Base-by-base conservation (phyloP, 306 rosid species). In the Arachis hypogaea region DNA sequence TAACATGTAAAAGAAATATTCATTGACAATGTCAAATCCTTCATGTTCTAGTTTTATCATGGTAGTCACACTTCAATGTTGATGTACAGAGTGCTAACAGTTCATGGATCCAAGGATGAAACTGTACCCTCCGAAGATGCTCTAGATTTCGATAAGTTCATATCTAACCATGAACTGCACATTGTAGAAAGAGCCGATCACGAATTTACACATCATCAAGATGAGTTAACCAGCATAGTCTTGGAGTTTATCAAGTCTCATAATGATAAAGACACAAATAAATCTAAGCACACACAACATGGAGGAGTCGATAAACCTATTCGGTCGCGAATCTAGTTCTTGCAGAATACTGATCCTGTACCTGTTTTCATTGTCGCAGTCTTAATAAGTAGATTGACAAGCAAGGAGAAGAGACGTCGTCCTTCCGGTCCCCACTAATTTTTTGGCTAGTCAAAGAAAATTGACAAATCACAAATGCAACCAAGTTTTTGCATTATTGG, bases 181-280 rank as follows among this genome's bases (percentile, higher is more conserved):
- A 80, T 91, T 63, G 38, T 89, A 42, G 90, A 91, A 81, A 92
- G 96, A 67, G 98, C 96, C 60, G 90, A 93, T 86, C 98, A 93
- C 69, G 92, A 89, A 50, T 84, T 73, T 73, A 70, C 90, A 70
- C 63, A 57, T 61, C 84, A 91, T 74, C 97, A 91, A 84, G 86
- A 80, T 75, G 90, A 86, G 71, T 66, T 93, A 85, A 76, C 69
- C 77, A 47, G 72, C 63, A n/a, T 84, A 18, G 96, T 93, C 55
- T 78, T 88, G 79, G 82, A 77, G 63, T 93, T 93, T 68, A 68
- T 93, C 47, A 82, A 78, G 77, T 65, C 54, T 74, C 81, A 52
- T 70, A 58, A 64, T 63, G 80, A 29, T 68, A 79, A 49, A 57
- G 76, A 66, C 59, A 65, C 18, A 54, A 72, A 80, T 72, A 59